A percentile compares a stretch with the other conserved stretches of the same genome.
Evolutionary conservation across 345 rosid genomes (phyloP).

Genomic region (Pistacia atlantica): DNA sequence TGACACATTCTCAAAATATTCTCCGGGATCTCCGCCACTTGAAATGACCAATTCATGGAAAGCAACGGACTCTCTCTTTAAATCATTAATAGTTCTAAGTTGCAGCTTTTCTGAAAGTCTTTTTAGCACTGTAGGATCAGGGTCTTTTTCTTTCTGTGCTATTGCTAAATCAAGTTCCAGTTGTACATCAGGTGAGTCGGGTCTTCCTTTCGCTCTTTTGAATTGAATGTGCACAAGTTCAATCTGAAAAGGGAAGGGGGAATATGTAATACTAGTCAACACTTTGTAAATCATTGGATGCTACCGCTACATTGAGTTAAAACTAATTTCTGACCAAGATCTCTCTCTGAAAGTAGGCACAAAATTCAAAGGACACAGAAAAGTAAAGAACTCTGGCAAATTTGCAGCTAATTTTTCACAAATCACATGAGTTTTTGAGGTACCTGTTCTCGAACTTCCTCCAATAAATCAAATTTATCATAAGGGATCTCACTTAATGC

Average conservation of each 20-base stretch:
- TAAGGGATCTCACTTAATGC: conserved; percentile 71
- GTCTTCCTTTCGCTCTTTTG: conserved; percentile 73
- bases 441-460: conserved; percentile 95
- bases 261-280: neutral
- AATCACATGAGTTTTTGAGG: neutral
- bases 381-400: neutral
- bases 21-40: conserved; percentile 62
- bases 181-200: conserved; percentile 63
- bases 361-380: neutral
- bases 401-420: neutral
- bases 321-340: neutral
- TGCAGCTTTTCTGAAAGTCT: conserved; percentile 83
- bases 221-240: conserved; percentile 90
- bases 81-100: conserved; percentile 72
- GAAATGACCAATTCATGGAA: conserved; percentile 73
- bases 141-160: conserved; percentile 59
- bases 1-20: conserved; percentile 60
- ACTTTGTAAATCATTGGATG: conserved; percentile 1
- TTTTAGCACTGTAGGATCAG: conserved; percentile 56
- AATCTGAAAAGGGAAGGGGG: conserved; percentile 41
- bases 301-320: neutral
- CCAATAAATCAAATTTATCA: conserved; percentile 58
- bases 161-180: conserved; percentile 66
- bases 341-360: neutral
- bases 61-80: conserved; percentile 78